These are phyloP conservation scores for Ambrosiella cleistominuta DNA, from an alignment of 2,329 filamentous ascomycete genomes.

Conservation along the genomic window DNA sequence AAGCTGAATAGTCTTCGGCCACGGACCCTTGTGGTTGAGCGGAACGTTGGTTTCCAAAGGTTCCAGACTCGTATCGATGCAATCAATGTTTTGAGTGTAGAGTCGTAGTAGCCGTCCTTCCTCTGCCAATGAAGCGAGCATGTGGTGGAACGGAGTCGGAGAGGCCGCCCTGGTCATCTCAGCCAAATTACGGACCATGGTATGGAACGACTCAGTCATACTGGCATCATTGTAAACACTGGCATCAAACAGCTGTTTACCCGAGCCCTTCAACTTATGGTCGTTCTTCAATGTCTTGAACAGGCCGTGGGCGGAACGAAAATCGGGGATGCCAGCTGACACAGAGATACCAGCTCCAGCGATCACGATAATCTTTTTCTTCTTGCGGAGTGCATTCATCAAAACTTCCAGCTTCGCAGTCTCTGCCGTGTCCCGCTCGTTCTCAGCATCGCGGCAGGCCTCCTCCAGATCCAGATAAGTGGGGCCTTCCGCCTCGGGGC, in stretches of 20 bases:
- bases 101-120: slow-evolving; percentile 77
- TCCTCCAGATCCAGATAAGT: slow-evolving; percentile 56
- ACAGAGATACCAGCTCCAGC: slow-evolving; percentile 95
- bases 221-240: slow-evolving; percentile 89
- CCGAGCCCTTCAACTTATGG: slow-evolving; percentile 75
- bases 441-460: slow-evolving; percentile 20
- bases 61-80: slow-evolving; percentile 69
- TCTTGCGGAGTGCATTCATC: slow-evolving; percentile 58
- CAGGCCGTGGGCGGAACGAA: slow-evolving; percentile 76
- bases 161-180: slow-evolving; percentile 57
- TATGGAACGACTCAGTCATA: slow-evolving; percentile 80
- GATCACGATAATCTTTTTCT: slow-evolving; percentile 92
- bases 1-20: slow-evolving; percentile 84
- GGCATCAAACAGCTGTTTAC: slow-evolving; percentile 91
- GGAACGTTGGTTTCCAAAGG: slow-evolving; percentile 70
- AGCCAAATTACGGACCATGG: slow-evolving; percentile 84
- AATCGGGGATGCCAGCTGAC: slow-evolving; percentile 91
- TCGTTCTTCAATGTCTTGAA: slow-evolving; percentile 73
- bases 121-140: slow-evolving; percentile 74
- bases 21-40: slow-evolving; percentile 65
- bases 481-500: slow-evolving; percentile 51
- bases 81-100: slow-evolving; percentile 95
- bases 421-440: slow-evolving; percentile 30
- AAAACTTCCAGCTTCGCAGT: slow-evolving; percentile 52
- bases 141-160: slow-evolving; percentile 81